A percentile compares a stretch with the other conserved stretches of the same genome.
Conservation (phyloP, 768 basidiomycete genomes). For the Daedalea quercina region DNA sequence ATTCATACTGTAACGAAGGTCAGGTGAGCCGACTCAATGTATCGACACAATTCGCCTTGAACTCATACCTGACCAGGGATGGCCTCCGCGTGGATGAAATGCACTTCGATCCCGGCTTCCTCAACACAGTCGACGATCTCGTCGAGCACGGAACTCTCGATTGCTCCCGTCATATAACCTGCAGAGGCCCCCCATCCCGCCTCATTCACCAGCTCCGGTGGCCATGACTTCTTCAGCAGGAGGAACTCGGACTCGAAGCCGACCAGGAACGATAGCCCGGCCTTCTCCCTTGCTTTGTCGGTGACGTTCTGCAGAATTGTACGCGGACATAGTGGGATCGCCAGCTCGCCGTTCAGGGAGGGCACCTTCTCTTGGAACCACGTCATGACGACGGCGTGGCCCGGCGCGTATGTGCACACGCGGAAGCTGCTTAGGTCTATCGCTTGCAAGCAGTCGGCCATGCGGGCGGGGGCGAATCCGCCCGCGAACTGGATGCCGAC, state of each 20-base stretch:
- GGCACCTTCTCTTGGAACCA: slow-evolving; percentile 58
- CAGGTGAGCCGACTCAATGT: background rate
- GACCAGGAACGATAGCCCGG: slow-evolving; percentile 46
- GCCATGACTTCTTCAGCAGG: slow-evolving; percentile 44
- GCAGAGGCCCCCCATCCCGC: slow-evolving; percentile 41
- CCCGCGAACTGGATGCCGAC: slow-evolving; percentile 38
- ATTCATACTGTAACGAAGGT: slow-evolving; percentile 47
- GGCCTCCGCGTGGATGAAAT: slow-evolving; percentile 64
- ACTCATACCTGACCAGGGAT: slow-evolving; percentile 66
- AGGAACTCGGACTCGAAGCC: slow-evolving; percentile 70
- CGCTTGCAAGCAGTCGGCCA: slow-evolving; percentile 55
- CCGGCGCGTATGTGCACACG: slow-evolving; percentile 48
- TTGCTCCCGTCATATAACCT: slow-evolving; percentile 35
- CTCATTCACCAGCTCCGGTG: slow-evolving; percentile 38
- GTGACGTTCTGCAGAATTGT: slow-evolving; percentile 40
- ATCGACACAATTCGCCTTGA: background rate
- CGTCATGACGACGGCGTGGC: slow-evolving; percentile 58
- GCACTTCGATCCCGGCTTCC: slow-evolving; percentile 47
- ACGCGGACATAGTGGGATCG: slow-evolving; percentile 55
- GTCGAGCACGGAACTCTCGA: slow-evolving; percentile 37
- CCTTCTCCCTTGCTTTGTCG: slow-evolving; percentile 23
- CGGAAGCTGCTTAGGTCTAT: slow-evolving; percentile 50
- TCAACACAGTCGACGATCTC: slow-evolving; percentile 51
- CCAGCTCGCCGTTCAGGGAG: slow-evolving; percentile 27
- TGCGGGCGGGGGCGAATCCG: slow-evolving; percentile 36